Evolutionary conservation across 306 rosid genomes (phyloP), one percentile per base, ranked within the genome.

Genomic region (Luffa aegyptiaca): DNA sequence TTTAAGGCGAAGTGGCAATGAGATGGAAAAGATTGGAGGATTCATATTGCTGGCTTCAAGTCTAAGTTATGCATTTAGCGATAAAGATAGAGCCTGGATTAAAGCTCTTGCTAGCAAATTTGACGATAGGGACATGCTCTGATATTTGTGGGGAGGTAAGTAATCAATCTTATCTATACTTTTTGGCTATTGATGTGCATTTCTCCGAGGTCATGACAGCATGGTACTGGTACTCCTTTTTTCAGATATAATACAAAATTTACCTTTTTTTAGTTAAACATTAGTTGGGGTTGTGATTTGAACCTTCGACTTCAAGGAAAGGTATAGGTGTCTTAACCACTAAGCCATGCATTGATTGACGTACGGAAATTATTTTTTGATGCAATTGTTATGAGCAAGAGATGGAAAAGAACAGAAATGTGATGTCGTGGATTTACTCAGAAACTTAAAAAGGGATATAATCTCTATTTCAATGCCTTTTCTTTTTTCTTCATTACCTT

Each of bases 71-170:
- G 94, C 99, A 51, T 93, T 87, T 82, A 80, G 88, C n/a, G 74
- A 80, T 46, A 95, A 91, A 82, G 97, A 93, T 79, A 88, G 84
- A 88, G 92, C 96, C 77, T 92, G 97, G 99, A 86, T 91, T 76
- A 82, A 87, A 78, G 93, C 94, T 75, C 83, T 91, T 74, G 93
- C 93, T 72, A 89, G 85, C 73, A 95, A 93, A 81, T 81, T 93
- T 41, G 80, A 78, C 79, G 87, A 89, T 76, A 81, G 83, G 56
- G 61, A 18, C 78, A 20, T 20, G 10, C 42, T 72, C 57, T 72
- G 77, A 72, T 46, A 72, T 48, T 74, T 20, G 0, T 12, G 41
- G n/a, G 52, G 77, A 72, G 18, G 13, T 53, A 11, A 76, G 80
- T 57, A 76, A 59, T 57, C 11, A 56, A 20, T 56, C 66, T 76